Evolutionary conservation across 2,329 filamentous ascomycete species (phyloP).

Genomic region (Stachybotrys chartarum): DNA sequence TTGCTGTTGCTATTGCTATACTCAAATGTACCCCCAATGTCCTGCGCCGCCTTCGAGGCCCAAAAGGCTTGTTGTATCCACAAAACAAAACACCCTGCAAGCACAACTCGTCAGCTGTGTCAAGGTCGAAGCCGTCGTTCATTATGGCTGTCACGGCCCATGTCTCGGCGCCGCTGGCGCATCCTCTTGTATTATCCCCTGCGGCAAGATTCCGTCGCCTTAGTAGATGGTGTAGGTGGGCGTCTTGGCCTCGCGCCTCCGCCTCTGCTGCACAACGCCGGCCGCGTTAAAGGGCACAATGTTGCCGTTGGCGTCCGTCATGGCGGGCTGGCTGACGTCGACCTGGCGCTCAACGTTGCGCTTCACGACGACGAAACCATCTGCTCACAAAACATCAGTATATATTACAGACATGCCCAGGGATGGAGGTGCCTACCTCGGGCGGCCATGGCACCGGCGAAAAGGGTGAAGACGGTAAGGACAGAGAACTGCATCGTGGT

Average conservation of each 20-base stretch:
- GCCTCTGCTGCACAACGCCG: slow-evolving; percentile 25
- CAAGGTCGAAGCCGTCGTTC: background rate
- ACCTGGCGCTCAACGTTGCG: slow-evolving; percentile 9
- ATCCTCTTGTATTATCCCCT: too few relatives aligned
- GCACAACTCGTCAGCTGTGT: background rate
- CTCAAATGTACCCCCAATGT: too few relatives aligned
- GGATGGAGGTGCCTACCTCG: slow-evolving; percentile 12
- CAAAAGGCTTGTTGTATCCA: too few relatives aligned
- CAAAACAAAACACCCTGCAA: too few relatives aligned
- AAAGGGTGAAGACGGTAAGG: slow-evolving; percentile 38
- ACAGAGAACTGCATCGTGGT: slow-evolving; percentile 47
- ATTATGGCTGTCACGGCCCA: too few relatives aligned
- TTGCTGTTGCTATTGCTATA: too few relatives aligned
- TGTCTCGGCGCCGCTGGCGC: too few relatives aligned
- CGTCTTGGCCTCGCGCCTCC: background rate
- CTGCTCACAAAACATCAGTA: background rate
- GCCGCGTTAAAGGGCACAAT: slow-evolving; percentile 33
- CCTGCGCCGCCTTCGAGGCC: too few relatives aligned
- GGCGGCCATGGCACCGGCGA: slow-evolving; percentile 37
- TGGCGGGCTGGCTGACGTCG: slow-evolving; percentile 33
- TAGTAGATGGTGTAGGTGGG: too few relatives aligned
- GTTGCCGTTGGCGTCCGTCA: slow-evolving; percentile 35
- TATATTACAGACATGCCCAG: background rate
- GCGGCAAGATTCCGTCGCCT: too few relatives aligned
- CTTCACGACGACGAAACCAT: background rate